Evolutionary conservation across 306 rosid genomes (phyloP), one percentile per base, ranked within the genome.

Genomic region (Prunus dulcis): DNA sequence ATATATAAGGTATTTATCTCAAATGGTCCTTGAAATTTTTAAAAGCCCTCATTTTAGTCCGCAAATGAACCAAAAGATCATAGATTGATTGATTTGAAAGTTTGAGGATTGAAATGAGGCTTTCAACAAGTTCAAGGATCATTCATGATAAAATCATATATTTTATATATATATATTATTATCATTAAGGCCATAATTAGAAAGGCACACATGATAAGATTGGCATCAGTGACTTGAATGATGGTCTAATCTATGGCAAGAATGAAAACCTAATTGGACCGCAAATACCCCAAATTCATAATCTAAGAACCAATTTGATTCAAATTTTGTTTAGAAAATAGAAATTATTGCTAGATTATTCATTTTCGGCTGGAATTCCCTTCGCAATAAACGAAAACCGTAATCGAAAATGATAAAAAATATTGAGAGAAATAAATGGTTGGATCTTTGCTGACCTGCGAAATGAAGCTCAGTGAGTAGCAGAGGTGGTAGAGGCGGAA

Each of bases 391-490:
- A 18, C 5, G 19, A 28, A 61, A 64, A 52, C 69, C 68, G 6
- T 4, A 28, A 20, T 7, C 19, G 22, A 55, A 25, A 38, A 52
- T 64, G 18, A 57, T 10, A 12, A n/a, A 55, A 9, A 55, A 60
- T 34, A 25, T 25, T 5, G 19, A 12, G 19, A 34, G 34, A 64
- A 3, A 14, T 6, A 64, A 64, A 34, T 3, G 46, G 67, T 63
- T 34, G 69, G 68, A 64, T 64, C 67, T 6, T 62, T 23, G 49
- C 5, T 23, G 50, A 57, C 28, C 34, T 20, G 68, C 80, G 61
- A 67, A 52, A 34, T 1, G 46, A 41, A 30, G 25, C 9, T 64
- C 69, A 64, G 69, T 64, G 69, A 64, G 69, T 63, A 30, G 67
- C 67, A 19, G 67, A 17, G 67, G 46, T 17, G 30, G 67, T 14